Conservation (phyloP, 768 basidiomycete genomes). For the Dictyophora rubrovolvata region DNA sequence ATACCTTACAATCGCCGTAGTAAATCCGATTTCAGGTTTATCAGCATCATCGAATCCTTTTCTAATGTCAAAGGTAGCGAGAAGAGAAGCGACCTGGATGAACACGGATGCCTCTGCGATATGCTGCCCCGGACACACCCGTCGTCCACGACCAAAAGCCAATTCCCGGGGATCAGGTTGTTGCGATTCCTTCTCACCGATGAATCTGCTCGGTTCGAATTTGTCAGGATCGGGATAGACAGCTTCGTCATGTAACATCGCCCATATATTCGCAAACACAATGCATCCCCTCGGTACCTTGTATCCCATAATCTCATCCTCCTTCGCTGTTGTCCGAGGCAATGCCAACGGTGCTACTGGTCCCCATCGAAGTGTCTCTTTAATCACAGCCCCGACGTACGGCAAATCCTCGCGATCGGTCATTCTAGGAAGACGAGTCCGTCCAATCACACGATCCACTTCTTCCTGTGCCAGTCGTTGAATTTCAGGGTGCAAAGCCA, state of each 20-base stretch:
- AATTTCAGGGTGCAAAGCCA: slow-evolving; percentile 26
- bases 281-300: slow-evolving; percentile 7
- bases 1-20: slow-evolving; percentile 6
- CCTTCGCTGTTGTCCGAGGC: slow-evolving; percentile 6
- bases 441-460: slow-evolving; percentile 26
- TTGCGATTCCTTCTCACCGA: slow-evolving; percentile 16
- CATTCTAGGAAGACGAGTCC: slow-evolving; percentile 24
- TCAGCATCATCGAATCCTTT: slow-evolving; percentile 14
- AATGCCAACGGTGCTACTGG: slow-evolving; percentile 16
- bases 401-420: slow-evolving; percentile 31
- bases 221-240: slow-evolving; percentile 24
- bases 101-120: slow-evolving; percentile 14
- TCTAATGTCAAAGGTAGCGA: slow-evolving; percentile 13
- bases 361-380: slow-evolving; percentile 25
- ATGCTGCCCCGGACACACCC: slow-evolving; percentile 17
- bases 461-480: slow-evolving; percentile 28
- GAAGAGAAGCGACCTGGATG: slow-evolving; percentile 14
- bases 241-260: slow-evolving; percentile 25
- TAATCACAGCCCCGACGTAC: slow-evolving; percentile 48
- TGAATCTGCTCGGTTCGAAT: slow-evolving; percentile 31
- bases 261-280: slow-evolving; percentile 17
- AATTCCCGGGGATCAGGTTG: slow-evolving; percentile 14
- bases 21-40: background rate
- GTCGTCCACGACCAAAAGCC: slow-evolving; percentile 18
- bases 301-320: slow-evolving; percentile 10